A percentile compares a stretch with the other conserved stretches of the same genome.
Conservation (phyloP, 495 filamentous ascomycete genomes). For the Podospora fimiseda region DNA sequence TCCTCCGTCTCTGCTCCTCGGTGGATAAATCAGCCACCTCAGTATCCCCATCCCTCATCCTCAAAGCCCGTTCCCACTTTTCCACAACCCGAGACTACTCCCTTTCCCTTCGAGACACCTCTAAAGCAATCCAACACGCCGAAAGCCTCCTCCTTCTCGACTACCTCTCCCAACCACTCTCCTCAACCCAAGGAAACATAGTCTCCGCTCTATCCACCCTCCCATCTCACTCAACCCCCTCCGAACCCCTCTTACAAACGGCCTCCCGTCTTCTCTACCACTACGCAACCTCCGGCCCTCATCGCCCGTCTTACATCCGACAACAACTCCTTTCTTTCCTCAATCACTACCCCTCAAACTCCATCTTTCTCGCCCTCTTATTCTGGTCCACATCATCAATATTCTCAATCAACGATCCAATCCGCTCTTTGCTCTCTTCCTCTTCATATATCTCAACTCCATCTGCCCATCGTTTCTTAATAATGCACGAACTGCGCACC, state of each 20-base stretch:
- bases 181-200: background rate
- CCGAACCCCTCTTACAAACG: background rate
- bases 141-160: background rate
- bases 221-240: slow-evolving; percentile 2
- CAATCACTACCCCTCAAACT: slow-evolving; percentile 64
- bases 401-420: slow-evolving; percentile 63
- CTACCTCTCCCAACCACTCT: background rate
- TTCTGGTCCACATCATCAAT: slow-evolving; percentile 59
- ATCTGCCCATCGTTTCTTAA: slow-evolving; percentile 57
- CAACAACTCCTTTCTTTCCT: slow-evolving; percentile 53
- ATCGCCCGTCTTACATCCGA: slow-evolving; percentile 59
- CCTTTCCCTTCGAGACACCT: slow-evolving; percentile 25
- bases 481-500: slow-evolving; percentile 56
- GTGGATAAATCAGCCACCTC: slow-evolving; percentile 11
- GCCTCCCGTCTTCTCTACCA: background rate
- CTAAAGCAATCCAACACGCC: background rate
- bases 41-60: slow-evolving; percentile 34
- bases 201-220: background rate
- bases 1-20: slow-evolving; percentile 21
- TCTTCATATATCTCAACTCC: slow-evolving; percentile 26
- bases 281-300: slow-evolving; percentile 29
- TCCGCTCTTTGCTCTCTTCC: slow-evolving; percentile 47
- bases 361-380: slow-evolving; percentile 65
- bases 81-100: slow-evolving; percentile 46
- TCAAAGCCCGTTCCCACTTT: slow-evolving; percentile 52